Evolutionary conservation across 2,329 filamentous ascomycete species (phyloP).

Genomic region (Sporothrix brasiliensis): DNA sequence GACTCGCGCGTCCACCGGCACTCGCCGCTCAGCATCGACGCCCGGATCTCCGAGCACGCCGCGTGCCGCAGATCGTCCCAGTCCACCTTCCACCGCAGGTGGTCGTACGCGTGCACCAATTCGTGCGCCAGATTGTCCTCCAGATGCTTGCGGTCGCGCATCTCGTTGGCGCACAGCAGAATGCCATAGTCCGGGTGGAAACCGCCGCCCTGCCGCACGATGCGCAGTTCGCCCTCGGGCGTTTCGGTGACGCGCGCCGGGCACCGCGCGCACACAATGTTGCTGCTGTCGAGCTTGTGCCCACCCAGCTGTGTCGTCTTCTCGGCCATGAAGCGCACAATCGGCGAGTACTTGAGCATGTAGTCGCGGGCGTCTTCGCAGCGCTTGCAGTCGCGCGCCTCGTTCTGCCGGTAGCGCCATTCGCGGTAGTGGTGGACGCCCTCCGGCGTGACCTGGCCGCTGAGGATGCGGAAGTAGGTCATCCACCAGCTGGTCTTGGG

Average conservation of each 20-base stretch:
- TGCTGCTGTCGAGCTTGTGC: slow-evolving; percentile 64
- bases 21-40: slow-evolving; percentile 89
- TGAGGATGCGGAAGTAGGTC: slow-evolving; percentile 83
- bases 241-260: slow-evolving; percentile 52
- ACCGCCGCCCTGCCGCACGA: slow-evolving; percentile 72
- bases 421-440: slow-evolving; percentile 76
- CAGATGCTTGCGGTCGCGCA: slow-evolving; percentile 75
- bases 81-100: slow-evolving; percentile 87
- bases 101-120: slow-evolving; percentile 97
- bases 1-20: slow-evolving; percentile 89
- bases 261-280: slow-evolving; percentile 83
- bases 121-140: slow-evolving; percentile 96
- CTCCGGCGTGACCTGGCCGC: slow-evolving; percentile 69
- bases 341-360: slow-evolving; percentile 80
- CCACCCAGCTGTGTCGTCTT: slow-evolving; percentile 81
- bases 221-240: slow-evolving; percentile 42
- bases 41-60: slow-evolving; percentile 95
- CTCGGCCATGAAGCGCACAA: slow-evolving; percentile 82
- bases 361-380: slow-evolving; percentile 85
- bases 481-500: slow-evolving; percentile 68
- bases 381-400: slow-evolving; percentile 74
- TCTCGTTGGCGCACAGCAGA: slow-evolving; percentile 87
- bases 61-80: slow-evolving; percentile 81
- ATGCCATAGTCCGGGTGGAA: slow-evolving; percentile 89
- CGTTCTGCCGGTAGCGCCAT: slow-evolving; percentile 73